Base-by-base conservation (phyloP, 1,284 basidiomycete genomes). In the Fistulinella cinereoalba region DNA sequence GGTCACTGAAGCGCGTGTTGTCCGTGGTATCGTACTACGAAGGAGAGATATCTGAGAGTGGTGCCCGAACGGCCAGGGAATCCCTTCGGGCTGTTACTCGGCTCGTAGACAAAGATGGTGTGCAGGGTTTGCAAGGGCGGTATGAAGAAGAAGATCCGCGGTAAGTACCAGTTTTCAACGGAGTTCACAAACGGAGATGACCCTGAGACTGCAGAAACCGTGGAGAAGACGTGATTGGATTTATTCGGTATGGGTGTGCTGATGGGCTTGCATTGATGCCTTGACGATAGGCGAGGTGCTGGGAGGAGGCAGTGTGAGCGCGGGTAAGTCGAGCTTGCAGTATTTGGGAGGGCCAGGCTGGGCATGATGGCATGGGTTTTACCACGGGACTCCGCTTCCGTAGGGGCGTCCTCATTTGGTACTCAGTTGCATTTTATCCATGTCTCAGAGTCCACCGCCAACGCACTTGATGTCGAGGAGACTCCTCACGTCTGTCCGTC, bases 71-170 rank as follows among this genome's bases (percentile, higher is more conserved):
- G 16, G 80, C 79, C 15, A 74, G 69, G 50, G 68, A 72, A 37
- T 78, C 79, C 1, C 67, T 85, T 66, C 71, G 71, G 18, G 60
- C 74, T 9, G 71, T 86, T 19, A 72, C 75, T 24, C 67, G 67
- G 50, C 77, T 82, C 27, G 74, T 85, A 24, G 83, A 85, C 51
- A 69, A 69, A 43, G 75, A 83, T 54, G 84, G 83, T 0, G 57
- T 84, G 41, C 69, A 73, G 37, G 70, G 67, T 11, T 56, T 65
- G n/a, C 64, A 61, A 22, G 69, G 72, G 29, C 36, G 57, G 40
- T 62, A 58, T 22, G 71, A 73, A 3, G 50, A 55, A 37, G 68
- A 71, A 29, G 72, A 75, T 41, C 72, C 73, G 44, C 65, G 68
- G 75, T 81, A 63, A 68, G 80, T 73, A 18, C 32, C 27, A 13